phyloP scores from a whole-genome alignment of 805 yeast species.

The Brettanomyces anomalus region DNA sequence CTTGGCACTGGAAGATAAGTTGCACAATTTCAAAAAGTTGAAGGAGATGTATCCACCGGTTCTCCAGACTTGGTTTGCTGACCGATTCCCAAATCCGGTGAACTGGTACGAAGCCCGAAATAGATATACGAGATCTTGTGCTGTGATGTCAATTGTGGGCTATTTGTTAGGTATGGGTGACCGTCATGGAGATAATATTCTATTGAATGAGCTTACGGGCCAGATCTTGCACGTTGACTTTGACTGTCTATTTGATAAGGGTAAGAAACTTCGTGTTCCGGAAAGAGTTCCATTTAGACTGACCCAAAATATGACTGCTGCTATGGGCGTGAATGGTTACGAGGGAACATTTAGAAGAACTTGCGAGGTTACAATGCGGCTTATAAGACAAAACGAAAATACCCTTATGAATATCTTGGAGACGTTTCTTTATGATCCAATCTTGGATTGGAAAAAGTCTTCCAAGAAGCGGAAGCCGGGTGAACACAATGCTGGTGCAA shows the following conservation, averaged over 20 bases:
- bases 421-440: constrained; percentile 87
- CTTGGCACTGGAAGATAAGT: constrained; percentile 21
- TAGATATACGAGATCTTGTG: constrained; percentile 66
- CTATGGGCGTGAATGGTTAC: constrained; percentile 73
- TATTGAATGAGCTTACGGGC: constrained; percentile 67
- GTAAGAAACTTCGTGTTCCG: constrained; percentile 63
- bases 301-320: constrained; percentile 83
- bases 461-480: constrained; percentile 10
- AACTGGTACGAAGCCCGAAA: constrained; percentile 79
- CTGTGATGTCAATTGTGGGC: constrained; percentile 98
- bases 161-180: constrained; percentile 92
- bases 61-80: constrained; percentile 79
- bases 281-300: constrained; percentile 92
- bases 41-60: constrained; percentile 50
- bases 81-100: constrained; percentile 81
- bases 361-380: constrained; percentile 70
- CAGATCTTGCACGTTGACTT: constrained; percentile 89
- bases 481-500: constrained; percentile 27
- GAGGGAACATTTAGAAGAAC: constrained; percentile 86
- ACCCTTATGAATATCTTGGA: constrained; percentile 85
- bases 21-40: constrained; percentile 27
- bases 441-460: constrained; percentile 58
- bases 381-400: constrained; percentile 72
- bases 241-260: constrained; percentile 91
- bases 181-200: constrained; percentile 87